Percentiles rank a stretch among this genome's conserved stretches.
phyloP scores from a whole-genome alignment of 2,329 filamentous ascomycete species.

The Aureobasidium sp. region DNA sequence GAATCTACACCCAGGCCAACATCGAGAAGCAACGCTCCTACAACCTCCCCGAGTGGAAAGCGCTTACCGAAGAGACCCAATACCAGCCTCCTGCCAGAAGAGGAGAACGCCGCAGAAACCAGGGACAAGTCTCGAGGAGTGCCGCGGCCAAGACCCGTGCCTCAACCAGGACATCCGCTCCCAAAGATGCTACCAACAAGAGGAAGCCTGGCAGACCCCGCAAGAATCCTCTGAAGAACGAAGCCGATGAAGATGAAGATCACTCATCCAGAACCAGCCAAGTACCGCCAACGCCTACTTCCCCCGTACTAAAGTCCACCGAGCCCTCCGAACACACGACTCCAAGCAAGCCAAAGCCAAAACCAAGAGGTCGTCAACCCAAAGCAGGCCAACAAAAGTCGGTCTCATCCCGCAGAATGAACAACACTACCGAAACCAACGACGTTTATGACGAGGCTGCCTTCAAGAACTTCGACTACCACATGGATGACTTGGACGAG shows the following conservation, averaged over 20 bases:
- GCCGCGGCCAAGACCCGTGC: constrained; percentile 23
- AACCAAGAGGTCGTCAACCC: constrained; percentile 35
- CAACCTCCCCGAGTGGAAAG: constrained; percentile 92
- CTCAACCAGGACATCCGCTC: constrained; percentile 10
- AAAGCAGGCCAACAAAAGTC: constrained; percentile 56
- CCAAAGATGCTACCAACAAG: constrained; percentile 31
- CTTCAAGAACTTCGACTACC: constrained; percentile 87
- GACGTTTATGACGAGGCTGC: constrained; percentile 80
- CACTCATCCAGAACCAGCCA: constrained; percentile 10
- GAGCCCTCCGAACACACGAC: constrained; percentile 27
- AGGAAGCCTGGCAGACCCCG: constrained; percentile 42
- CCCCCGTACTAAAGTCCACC: constrained; percentile 42
- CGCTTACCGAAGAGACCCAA: constrained; percentile 86
- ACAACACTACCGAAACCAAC: constrained; percentile 67
- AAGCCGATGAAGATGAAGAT: constrained; percentile 9
- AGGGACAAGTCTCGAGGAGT: constrained; percentile 37
- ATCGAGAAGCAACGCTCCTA: constrained; percentile 94
- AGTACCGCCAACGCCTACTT: constrained; percentile 34
- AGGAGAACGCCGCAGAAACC: constrained; percentile 63
- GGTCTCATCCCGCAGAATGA: constrained; percentile 77
- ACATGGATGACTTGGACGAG: constrained; percentile 71
- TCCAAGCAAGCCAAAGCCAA: constrained; percentile 35
- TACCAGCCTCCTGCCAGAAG: constrained; percentile 89
- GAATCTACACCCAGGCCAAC: constrained; percentile 93
- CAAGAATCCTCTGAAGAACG: constrained; percentile 26